A percentile compares a stretch with the other conserved stretches of the same genome.
Conservation (phyloP, 805 yeast genomes). For the Sugiyamaella floridensis region DNA sequence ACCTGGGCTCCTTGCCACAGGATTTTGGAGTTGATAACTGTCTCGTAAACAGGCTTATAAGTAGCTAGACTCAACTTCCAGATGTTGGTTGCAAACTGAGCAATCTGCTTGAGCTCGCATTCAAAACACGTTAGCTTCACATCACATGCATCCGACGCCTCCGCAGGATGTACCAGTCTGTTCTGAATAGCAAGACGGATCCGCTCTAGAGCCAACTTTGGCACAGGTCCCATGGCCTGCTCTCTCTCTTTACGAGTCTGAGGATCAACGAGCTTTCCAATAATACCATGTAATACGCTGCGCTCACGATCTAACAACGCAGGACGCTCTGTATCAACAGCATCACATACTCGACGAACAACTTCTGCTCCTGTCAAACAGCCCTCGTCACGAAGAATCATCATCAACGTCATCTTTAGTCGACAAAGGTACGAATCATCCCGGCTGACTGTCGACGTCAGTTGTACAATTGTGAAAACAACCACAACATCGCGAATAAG, state of each 20-base stretch:
- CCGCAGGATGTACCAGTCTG: slow-evolving; percentile 5
- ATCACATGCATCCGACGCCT: background rate
- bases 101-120: slow-evolving; percentile 12
- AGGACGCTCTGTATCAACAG: slow-evolving; percentile 16
- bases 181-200: slow-evolving; percentile 14
- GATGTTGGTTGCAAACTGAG: slow-evolving; percentile 8
- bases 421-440: slow-evolving; percentile 11
- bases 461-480: slow-evolving; percentile 15
- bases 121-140: slow-evolving; percentile 11
- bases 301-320: slow-evolving; percentile 10
- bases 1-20: slow-evolving; percentile 5
- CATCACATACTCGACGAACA: background rate
- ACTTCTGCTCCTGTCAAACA: slow-evolving; percentile 1
- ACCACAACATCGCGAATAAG: slow-evolving; percentile 15
- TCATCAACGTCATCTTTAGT: slow-evolving; percentile 11
- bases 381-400: slow-evolving; percentile 5
- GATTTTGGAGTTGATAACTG: slow-evolving; percentile 4
- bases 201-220: slow-evolving; percentile 14
- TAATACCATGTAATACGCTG: slow-evolving; percentile 13
- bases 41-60: slow-evolving; percentile 19
- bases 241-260: background rate
- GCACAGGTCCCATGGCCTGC: slow-evolving; percentile 6
- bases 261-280: slow-evolving; percentile 4
- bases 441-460: slow-evolving; percentile 10
- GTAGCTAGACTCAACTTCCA: slow-evolving; percentile 16